A percentile compares a stretch with the other conserved stretches of the same genome.
These are phyloP conservation scores for Blastobotrys raffinosifermentans DNA, from an alignment of 1,139 yeast genomes.

Conservation along the genomic window DNA sequence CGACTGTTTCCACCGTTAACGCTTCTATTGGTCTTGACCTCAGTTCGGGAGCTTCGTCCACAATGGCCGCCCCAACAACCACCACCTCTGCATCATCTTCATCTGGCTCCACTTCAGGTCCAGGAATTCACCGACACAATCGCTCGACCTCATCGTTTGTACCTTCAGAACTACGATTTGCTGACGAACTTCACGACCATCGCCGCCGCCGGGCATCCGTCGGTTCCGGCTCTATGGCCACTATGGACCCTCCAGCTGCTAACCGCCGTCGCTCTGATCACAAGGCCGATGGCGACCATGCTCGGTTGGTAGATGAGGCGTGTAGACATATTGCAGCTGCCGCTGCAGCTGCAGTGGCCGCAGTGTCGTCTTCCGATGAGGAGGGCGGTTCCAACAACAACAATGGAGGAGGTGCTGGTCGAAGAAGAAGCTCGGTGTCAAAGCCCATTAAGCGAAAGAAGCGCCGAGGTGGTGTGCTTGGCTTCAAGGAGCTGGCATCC, in stretches of 20 bases:
- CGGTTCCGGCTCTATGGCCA: conserved; percentile 20
- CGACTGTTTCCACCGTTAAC: conserved; percentile 56
- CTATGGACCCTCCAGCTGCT: conserved; percentile 33
- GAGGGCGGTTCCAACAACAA: conserved; percentile 4
- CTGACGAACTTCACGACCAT: conserved; percentile 17
- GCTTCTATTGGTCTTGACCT: conserved; percentile 51
- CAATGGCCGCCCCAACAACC: too few relatives aligned
- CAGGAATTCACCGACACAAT: conserved; percentile 14
- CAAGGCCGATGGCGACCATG: conserved; percentile 59
- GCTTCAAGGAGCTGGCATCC: conserved; percentile 82
- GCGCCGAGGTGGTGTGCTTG: conserved; percentile 83
- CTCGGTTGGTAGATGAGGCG: conserved; percentile 67
- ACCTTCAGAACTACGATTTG: conserved; percentile 12
- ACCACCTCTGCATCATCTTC: too few relatives aligned
- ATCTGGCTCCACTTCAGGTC: too few relatives aligned
- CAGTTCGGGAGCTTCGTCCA: too few relatives aligned
- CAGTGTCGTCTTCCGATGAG: conserved; percentile 9
- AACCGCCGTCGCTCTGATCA: conserved; percentile 30
- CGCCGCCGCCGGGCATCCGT: conserved; percentile 28
- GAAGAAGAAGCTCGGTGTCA: conserved; percentile 3
- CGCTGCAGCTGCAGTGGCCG: conserved; percentile 50
- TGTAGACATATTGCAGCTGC: conserved; percentile 81
- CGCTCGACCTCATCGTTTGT: conserved; percentile 18
- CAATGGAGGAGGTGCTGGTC: conserved; percentile 8
- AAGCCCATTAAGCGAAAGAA: conserved; percentile 39